These are phyloP conservation scores for Calonectria naviculata DNA, from an alignment of 2,329 filamentous ascomycete species.

Conservation along the genomic window DNA sequence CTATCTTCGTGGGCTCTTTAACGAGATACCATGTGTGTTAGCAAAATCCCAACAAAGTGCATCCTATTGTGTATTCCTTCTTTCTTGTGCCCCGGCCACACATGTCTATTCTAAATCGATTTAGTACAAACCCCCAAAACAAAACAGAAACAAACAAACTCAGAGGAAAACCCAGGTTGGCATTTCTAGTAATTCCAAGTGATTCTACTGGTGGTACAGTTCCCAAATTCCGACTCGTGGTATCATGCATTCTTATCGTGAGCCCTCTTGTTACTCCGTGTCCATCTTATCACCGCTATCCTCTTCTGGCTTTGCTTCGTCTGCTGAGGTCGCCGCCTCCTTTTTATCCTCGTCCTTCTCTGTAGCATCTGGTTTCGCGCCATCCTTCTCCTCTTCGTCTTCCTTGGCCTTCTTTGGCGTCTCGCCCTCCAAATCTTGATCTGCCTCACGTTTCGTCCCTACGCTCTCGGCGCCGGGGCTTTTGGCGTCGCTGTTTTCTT, in stretches of 20 bases:
- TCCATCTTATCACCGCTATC: constrained; percentile 38
- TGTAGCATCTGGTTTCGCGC: not conserved
- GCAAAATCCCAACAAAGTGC: not conserved
- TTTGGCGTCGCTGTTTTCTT: constrained; percentile 42
- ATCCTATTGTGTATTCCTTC: not conserved
- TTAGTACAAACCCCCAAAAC: not conserved
- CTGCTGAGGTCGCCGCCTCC: constrained; percentile 19
- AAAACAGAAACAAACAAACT: not conserved
- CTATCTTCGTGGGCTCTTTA: too few species aligned
- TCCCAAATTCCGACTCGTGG: constrained; percentile 16
- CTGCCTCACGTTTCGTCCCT: constrained; percentile 67
- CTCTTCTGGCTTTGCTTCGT: constrained; percentile 36
- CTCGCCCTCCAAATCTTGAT: constrained; percentile 56
- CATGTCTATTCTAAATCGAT: too few species aligned
- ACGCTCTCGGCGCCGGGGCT: constrained; percentile 45
- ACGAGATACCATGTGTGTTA: not conserved
- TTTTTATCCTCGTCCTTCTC: constrained; percentile 17
- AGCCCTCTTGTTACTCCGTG: constrained; percentile 33
- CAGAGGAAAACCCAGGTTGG: not conserved
- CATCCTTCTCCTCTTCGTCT: constrained; percentile 36
- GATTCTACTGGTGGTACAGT: constrained; percentile 20
- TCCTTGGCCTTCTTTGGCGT: constrained; percentile 63
- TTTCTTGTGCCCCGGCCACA: not conserved
- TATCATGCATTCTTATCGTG: constrained; percentile 27
- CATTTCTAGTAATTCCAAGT: constrained; percentile 12